Evolutionary conservation across 345 rosid genomes (phyloP), one percentile per base, ranked within the genome.

Genomic region (Moringa oleifera): DNA sequence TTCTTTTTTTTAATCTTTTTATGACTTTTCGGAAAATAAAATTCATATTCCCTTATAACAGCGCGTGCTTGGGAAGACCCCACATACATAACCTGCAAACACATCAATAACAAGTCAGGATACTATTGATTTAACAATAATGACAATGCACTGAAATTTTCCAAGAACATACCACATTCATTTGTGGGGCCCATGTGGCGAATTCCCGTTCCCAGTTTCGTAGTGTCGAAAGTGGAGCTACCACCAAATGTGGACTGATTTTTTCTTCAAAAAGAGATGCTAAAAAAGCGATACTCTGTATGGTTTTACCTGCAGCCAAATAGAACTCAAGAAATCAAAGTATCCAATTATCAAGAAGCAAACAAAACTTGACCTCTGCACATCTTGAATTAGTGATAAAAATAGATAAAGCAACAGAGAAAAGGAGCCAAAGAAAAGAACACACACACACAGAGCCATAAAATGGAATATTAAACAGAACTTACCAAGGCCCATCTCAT

Each of bases 151-250:
- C 50, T 50, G 31, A 51, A 53, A 51, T 22, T 20, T 53, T 55
- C 51, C 61, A 63, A 65, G 53, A 36, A 71, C 97, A 69, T 89
- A 95, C 99, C 72, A 91, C 98, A 84, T 91, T 95, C 96, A 95
- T 73, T 69, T 89, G 97, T 18, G 99, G 99, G 37, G 96, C 98
- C 99, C 99, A 95, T 65, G 93, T 87, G 31, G 96, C 93, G 67
- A 95, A 95, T 72, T 95, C 98, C 23, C 99, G 85, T 64, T 95
- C 99, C 99, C 99, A 95, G 70, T 95, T 95, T 68, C 98, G 81
- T 73, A 95, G 75, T 24, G 98, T 91, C 68, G 99, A 95, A 69
- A 95, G 97, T 59, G 99, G 99, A 75, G 99, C 99, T 53, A 95
- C 84, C n/a, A 95, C 99, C 81, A 95, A 78, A 80, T 86, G 90